Evolutionary conservation across 2,329 filamentous ascomycete species (phyloP), one percentile per base, ranked within the genome.

Genomic region (Pseudogymnoascus sp.): DNA sequence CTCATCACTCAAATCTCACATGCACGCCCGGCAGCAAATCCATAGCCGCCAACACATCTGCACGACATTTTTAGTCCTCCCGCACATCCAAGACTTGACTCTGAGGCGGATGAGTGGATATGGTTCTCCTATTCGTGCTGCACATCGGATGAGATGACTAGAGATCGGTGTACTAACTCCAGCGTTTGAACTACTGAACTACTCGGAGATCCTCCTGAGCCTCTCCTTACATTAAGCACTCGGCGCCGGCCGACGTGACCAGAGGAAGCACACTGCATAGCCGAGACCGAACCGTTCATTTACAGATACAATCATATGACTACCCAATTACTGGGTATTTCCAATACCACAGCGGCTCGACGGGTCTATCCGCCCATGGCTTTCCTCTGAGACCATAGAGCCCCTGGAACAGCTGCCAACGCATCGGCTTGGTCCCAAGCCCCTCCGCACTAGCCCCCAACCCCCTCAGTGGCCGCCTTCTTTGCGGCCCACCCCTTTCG

Each of bases 51-150:
- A 61, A 23, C 23, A 39, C 59, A 42, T 61, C 59, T 61, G 59
- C 59, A 61, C 59, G 36, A 61, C 59, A 61, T 61, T 61, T 61
- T 61, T 61, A 61, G 59, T 61, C 31, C 59, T 42, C 51, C 51
- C 51, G 51, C 51, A 34, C 51, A 5, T 18, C 29, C 51, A 57
- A 57, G 51, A 18, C 29, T 57, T 10, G 51, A 57, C 10, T 34
- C 11, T 18, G 51, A 29, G 7, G 16, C 29, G 10, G 51, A 57
- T 57, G 51, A 57, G 29, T 57, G 51, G 51, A 21, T 34, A 21
- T 34, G 51, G 29, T n/a, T 57, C n/a, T 57, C 51, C 51, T 34
- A 57, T 57, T 57, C 29, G n/a, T 34, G 51, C n/a, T 57, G 29
- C 51, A 57, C 51, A 57, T 57, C 51, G 51, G 51, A 57, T 14